phyloP scores from a whole-genome alignment of 1,139 yeast genomes.

The Casaregolazyma suthepensis region DNA sequence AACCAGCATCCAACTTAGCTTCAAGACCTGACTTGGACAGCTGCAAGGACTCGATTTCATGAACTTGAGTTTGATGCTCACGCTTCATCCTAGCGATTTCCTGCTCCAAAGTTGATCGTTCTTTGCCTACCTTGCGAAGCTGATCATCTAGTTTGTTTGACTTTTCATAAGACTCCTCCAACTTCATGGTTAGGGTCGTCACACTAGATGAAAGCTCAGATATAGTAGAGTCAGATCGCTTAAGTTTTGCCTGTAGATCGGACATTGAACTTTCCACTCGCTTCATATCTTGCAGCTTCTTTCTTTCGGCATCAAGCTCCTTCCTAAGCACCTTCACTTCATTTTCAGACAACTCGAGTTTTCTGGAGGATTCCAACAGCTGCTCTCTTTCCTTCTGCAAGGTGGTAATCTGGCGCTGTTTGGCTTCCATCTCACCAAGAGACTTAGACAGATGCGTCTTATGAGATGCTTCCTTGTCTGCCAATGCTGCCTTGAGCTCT shows the following conservation, averaged over 20 bases:
- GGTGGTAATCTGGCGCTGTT: slow-evolving; percentile 21
- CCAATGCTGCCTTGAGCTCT: slow-evolving; percentile 21
- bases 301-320: slow-evolving; percentile 22
- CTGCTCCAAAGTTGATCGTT: slow-evolving; percentile 36
- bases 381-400: slow-evolving; percentile 20
- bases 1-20: slow-evolving; percentile 16
- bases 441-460: slow-evolving; percentile 20
- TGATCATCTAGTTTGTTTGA: slow-evolving; percentile 22
- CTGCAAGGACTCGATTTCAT: slow-evolving; percentile 18
- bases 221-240: slow-evolving; percentile 28
- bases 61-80: slow-evolving; percentile 21
- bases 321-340: slow-evolving; percentile 20
- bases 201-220: slow-evolving; percentile 19
- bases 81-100: slow-evolving; percentile 22
- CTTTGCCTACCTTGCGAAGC: slow-evolving; percentile 32
- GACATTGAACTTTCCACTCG: slow-evolving; percentile 25
- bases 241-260: slow-evolving; percentile 37
- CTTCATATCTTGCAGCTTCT: slow-evolving; percentile 19
- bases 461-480: slow-evolving; percentile 25
- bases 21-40: slow-evolving; percentile 27
- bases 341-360: slow-evolving; percentile 16
- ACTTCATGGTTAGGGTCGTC: slow-evolving; percentile 16
- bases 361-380: slow-evolving; percentile 14
- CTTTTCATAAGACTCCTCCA: slow-evolving; percentile 21
- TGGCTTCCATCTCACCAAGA: slow-evolving; percentile 24